Evolutionary conservation across 2,329 filamentous ascomycete species (phyloP), one percentile per base, ranked within the genome.

Genomic region (Acarospora socialis): DNA sequence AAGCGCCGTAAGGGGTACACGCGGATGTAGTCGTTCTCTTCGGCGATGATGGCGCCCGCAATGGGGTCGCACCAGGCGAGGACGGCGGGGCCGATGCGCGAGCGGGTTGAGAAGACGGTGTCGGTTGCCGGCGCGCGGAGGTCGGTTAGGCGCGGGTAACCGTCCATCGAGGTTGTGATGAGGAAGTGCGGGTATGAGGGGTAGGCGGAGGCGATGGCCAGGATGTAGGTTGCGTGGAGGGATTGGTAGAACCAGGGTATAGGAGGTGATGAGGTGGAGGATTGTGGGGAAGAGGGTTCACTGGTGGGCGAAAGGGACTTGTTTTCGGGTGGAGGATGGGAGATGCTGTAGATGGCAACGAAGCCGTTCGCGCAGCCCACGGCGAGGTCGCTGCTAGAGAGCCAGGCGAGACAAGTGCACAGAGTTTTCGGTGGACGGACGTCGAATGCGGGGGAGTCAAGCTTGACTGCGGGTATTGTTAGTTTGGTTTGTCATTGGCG

Each of bases 311-410:
- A 38, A 19, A 44, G 37, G 17, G 44, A 22, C 3, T 34, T 33
- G 5, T 33, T 38, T 20, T 12, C 24, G 30, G 24, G 19, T n/a
- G 33, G 28, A 34, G 40, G 39, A 34, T 46, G 36, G n/a, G 41
- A 31, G 35, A 60, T 51, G 38, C 58, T 65, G 59, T 65, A 76
- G 15, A 73, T 50, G 4, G 60, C 65, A 3, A 75, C 51, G 33
- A 57, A 66, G 3, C 72, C 73, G 41, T 70, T 65, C 5, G 70
- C 62, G 32, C 63, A 68, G 18, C 65, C 67, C 13, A 65, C 64
- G 3, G 63, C 63, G 32, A 77, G 51, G 22, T 69, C 61, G 9
- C 55, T 63, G 2, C 60, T 56, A 7, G 67, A 71, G 9, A 74
- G 50, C 68, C 71, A 77, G 12, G 63, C 52, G 8, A 76, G 39